phyloP scores from a whole-genome alignment of 129 eudicot genomes.

The Saposhnikovia divaricata region DNA sequence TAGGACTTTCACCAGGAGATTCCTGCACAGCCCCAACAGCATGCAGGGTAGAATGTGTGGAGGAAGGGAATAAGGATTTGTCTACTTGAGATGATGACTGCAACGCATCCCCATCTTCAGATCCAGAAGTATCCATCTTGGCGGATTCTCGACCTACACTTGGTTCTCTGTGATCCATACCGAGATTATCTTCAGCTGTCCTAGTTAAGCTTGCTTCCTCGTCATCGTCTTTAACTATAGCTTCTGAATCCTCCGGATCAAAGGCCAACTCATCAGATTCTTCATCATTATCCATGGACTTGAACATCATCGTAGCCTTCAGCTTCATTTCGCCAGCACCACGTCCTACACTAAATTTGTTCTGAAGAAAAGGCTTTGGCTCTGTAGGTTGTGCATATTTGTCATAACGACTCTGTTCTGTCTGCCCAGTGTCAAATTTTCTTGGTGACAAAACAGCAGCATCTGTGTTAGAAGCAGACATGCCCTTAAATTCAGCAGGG shows the following conservation, averaged over 20 bases:
- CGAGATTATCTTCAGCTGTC: conserved; percentile 25
- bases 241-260: conserved; percentile 33
- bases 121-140: conserved; percentile 42
- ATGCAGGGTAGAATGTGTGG: conserved; percentile 28
- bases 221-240: conserved; percentile 32
- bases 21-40: conserved; percentile 42
- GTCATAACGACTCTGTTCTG: conserved; percentile 15
- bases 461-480: conserved; percentile 29
- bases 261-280: conserved; percentile 34
- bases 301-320: conserved; percentile 37
- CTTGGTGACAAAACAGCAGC: conserved; percentile 30
- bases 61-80: conserved; percentile 33
- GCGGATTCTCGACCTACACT: conserved; percentile 46
- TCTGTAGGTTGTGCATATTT: conserved; percentile 18
- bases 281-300: conserved; percentile 26
- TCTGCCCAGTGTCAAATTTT: conserved; percentile 36
- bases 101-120: conserved; percentile 50
- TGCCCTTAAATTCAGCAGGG: conserved; percentile 36
- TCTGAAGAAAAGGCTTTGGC: conserved; percentile 45
- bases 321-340: conserved; percentile 32
- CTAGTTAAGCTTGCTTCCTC: conserved; percentile 41
- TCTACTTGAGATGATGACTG: conserved; percentile 38
- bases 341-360: conserved; percentile 44
- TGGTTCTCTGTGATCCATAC: conserved; percentile 36
- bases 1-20: conserved; percentile 74